Base-by-base conservation (phyloP, 148 eudicot genomes). In the Chenopodium berlandieri region DNA sequence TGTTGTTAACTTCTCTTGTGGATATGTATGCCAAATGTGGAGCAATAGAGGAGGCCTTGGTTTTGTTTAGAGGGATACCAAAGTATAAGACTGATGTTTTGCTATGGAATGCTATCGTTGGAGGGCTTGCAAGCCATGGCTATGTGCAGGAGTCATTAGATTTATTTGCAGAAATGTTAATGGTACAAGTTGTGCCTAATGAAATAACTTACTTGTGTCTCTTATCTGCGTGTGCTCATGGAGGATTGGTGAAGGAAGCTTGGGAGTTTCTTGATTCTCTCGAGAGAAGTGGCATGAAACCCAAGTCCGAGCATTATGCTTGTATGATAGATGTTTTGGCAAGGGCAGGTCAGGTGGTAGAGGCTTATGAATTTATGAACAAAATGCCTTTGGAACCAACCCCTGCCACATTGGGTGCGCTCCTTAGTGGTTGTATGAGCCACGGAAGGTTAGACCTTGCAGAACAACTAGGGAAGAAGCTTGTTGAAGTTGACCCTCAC, bases 21-120 rank as follows among this genome's bases (percentile, higher is more conserved):
- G 97, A 95, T 80, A 95, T 95, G 98, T 95, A 95, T 85, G 95
- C 94, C 9, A 95, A 95, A 85, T 91, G 95, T 56, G 98, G 98
- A 34, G 97, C 97, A 4, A 88, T 93, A 79, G 86, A 90, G 37
- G 89, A 90, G 81, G 98, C 95, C 5, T 54, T 91, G 68, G 77
- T 34, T 73, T 88, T 91, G 78, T 95, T 95, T 85, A 92, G 76
- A 80, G 89, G 83, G 80, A 90, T 83, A 73, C 77, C 89, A 6
- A 75, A 73, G 78, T 62, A 82, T 44, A 86, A 82, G 60, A 90
- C 95, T 0, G 98, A 95, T 80, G 91, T 95, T 1, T 83, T 91
- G 60, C 79, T 95, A 44, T 95, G 98, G 98, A 95, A 95, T 73
- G 83, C 98, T 0, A 86, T 95, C 80, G 92, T 95, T 76, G 95